These are phyloP conservation scores for Trifolium fragiferum DNA, from an alignment of 306 rosid species.

Conservation along the genomic window DNA sequence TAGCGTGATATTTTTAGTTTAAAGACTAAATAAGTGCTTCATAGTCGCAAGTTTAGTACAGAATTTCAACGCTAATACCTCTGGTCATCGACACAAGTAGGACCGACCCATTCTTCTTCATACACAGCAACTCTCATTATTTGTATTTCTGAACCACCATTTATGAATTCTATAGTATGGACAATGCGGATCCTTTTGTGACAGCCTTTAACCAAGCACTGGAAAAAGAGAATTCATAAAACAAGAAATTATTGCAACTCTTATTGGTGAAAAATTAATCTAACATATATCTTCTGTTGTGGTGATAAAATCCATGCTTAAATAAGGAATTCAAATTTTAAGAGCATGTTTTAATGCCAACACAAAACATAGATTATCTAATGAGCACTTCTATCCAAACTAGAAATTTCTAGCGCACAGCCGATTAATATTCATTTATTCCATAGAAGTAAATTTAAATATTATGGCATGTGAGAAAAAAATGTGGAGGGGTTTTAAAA, in stretches of 20 bases:
- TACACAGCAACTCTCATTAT: constrained; percentile 88
- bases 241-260: not conserved
- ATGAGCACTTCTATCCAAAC: not conserved
- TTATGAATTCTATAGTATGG: constrained; percentile 83
- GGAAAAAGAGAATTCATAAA: constrained; percentile 26
- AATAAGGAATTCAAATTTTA: constrained; percentile 4
- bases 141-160: constrained; percentile 88
- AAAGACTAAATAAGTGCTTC: constrained; percentile 15
- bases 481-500: not conserved
- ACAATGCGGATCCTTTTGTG: constrained; percentile 88
- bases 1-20: not conserved
- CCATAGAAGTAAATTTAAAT: constrained; percentile 8
- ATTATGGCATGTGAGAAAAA: not conserved
- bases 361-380: not conserved
- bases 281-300: not conserved
- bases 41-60: not conserved
- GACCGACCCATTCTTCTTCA: constrained; percentile 91
- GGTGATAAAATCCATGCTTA: constrained; percentile 6
- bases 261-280: constrained; percentile 15
- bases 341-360: constrained; percentile 2
- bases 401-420: constrained; percentile 7
- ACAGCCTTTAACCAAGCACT: constrained; percentile 97
- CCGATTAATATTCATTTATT: constrained; percentile 1
- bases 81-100: constrained; percentile 56
- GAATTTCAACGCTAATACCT: constrained; percentile 59